Conservation (phyloP, 176 grass and related monocot genomes). For the Musa acuminata region DNA sequence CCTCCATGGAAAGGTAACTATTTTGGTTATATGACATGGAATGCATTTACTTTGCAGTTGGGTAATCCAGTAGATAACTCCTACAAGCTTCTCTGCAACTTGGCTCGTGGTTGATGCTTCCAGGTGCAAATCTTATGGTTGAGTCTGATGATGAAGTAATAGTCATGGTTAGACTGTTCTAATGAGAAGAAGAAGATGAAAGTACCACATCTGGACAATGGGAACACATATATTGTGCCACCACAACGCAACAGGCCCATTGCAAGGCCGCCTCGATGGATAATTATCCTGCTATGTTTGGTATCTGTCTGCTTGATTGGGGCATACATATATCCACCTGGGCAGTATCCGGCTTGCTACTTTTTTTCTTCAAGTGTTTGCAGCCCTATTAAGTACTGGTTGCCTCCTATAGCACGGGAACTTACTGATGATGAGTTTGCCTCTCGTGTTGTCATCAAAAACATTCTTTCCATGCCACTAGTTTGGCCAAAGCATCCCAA, state of each 20-base stretch:
- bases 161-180: neutral
- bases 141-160: neutral
- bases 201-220: constrained; percentile 22
- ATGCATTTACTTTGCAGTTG: neutral
- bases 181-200: constrained; percentile 24
- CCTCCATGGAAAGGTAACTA: too few species aligned
- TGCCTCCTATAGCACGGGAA: constrained; percentile 49
- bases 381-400: constrained; percentile 62
- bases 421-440: constrained; percentile 70
- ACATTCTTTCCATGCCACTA: constrained; percentile 68
- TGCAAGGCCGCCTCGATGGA: constrained; percentile 79
- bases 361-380: constrained; percentile 69
- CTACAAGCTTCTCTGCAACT: neutral
- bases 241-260: constrained; percentile 34
- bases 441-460: constrained; percentile 49
- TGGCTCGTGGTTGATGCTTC: neutral
- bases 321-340: constrained; percentile 65
- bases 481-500: constrained; percentile 49
- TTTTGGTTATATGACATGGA: too few species aligned
- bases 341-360: constrained; percentile 68
- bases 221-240: constrained; percentile 55
- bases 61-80: neutral
- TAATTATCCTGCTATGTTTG: constrained; percentile 70
- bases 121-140: neutral
- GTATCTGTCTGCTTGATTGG: constrained; percentile 63